Conservation (phyloP, 2,329 filamentous ascomycete genomes). For the Ceratocystis ficicola region DNA sequence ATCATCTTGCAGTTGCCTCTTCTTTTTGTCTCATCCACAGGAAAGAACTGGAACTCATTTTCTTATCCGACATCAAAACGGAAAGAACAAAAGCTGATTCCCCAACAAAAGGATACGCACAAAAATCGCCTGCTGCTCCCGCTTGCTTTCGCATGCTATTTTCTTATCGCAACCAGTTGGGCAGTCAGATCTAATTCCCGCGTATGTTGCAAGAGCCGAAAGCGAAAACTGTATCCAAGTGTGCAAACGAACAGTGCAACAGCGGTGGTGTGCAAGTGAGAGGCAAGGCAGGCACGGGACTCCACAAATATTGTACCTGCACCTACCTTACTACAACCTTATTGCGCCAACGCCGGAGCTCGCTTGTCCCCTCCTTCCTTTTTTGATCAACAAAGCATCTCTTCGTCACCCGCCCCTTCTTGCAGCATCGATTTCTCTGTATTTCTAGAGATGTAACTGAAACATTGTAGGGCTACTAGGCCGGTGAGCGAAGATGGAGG, state of each 20-base stretch:
- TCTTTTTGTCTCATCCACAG: not conserved
- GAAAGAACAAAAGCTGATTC: not conserved
- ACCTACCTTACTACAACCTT: not conserved
- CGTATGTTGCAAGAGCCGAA: not conserved
- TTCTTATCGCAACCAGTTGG: not conserved
- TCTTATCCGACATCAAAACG: not conserved
- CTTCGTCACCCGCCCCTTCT: not conserved
- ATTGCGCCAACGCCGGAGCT: not conserved
- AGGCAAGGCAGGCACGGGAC: not conserved
- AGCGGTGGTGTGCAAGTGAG: not conserved
- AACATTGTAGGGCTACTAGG: not conserved
- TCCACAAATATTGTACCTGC: not conserved
- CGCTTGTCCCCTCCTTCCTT: not conserved
- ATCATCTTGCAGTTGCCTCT: not conserved
- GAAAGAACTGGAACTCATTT: not conserved
- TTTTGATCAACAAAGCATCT: not conserved
- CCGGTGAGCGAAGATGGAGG: not conserved
- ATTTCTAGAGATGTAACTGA: not conserved
- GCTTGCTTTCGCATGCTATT: not conserved
- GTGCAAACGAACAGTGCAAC: not conserved
- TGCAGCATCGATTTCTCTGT: not conserved
- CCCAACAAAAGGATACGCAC: not conserved
- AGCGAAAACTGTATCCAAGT: not conserved
- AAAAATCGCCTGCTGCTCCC: not conserved
- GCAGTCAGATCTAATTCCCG: no score